A percentile compares a stretch with the other conserved stretches of the same genome.
Evolutionary conservation across 2,329 filamentous ascomycete species (phyloP).

Genomic region (Volutella citrinella): DNA sequence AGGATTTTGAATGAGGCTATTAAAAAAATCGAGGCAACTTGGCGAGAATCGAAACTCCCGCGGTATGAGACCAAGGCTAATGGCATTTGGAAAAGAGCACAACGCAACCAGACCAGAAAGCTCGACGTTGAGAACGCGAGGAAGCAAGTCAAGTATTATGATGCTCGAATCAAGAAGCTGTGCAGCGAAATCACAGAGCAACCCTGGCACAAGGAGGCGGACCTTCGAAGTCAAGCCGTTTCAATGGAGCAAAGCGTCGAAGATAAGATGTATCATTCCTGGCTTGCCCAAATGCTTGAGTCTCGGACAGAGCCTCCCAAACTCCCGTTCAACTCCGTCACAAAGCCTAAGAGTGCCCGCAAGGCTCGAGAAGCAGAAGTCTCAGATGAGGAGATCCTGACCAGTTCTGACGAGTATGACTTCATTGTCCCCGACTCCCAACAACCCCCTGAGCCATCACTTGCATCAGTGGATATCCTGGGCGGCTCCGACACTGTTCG

Average conservation of each 20-base stretch:
- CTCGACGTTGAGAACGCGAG: constrained; percentile 43
- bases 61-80: constrained; percentile 55
- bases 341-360: too few species aligned
- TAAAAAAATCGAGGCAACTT: constrained; percentile 46
- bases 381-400: constrained; percentile 52
- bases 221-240: constrained; percentile 54
- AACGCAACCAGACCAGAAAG: constrained; percentile 33
- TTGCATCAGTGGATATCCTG: too few species aligned
- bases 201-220: constrained; percentile 49
- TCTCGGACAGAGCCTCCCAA: constrained; percentile 37
- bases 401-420: constrained; percentile 46
- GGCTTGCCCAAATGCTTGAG: constrained; percentile 46
- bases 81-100: constrained; percentile 58
- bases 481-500: too few species aligned
- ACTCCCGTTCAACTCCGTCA: too few species aligned
- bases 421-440: constrained; percentile 50
- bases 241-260: constrained; percentile 64
- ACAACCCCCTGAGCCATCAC: too few species aligned
- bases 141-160: constrained; percentile 38
- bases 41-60: constrained; percentile 57
- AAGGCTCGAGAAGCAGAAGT: too few species aligned
- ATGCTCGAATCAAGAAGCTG: constrained; percentile 54
- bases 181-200: constrained; percentile 49
- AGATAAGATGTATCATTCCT: constrained; percentile 52
- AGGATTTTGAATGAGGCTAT: constrained; percentile 54